Evolutionary conservation across 2,329 filamentous ascomycete genomes (phyloP).

Genomic region (Elsinoe arachidis): DNA sequence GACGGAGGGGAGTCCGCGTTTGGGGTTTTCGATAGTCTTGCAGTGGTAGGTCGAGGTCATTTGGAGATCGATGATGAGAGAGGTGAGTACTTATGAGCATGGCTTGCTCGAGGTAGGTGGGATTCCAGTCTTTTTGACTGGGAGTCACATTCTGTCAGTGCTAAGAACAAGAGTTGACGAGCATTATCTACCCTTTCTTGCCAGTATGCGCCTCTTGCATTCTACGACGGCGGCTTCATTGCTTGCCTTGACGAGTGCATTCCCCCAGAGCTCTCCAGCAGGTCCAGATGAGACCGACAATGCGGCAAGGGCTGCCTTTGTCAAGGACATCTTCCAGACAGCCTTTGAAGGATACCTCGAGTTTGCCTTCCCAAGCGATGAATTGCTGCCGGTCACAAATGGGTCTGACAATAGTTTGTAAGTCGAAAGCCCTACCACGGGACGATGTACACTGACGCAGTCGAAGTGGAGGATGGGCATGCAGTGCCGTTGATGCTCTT

Average conservation of each 20-base stretch:
- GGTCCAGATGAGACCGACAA: background rate
- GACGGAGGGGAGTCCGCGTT: background rate
- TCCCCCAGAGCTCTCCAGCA: background rate
- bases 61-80: background rate
- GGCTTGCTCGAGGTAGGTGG: background rate
- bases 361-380: slow-evolving; percentile 70
- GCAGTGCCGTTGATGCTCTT: slow-evolving; percentile 71
- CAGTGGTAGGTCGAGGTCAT: background rate
- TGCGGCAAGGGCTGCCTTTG: slow-evolving; percentile 42
- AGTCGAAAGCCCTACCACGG: background rate
- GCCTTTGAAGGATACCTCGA: slow-evolving; percentile 54
- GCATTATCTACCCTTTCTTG: background rate
- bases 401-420: slow-evolving; percentile 47
- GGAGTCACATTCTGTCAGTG: too few relatives aligned
- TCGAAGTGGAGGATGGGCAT: slow-evolving; percentile 71
- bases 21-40: background rate
- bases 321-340: slow-evolving; percentile 60
- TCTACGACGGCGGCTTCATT: background rate
- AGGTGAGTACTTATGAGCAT: background rate
- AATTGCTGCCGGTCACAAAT: slow-evolving; percentile 61
- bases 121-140: background rate
- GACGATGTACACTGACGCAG: slow-evolving; percentile 5
- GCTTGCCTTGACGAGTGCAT: background rate
- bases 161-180: background rate
- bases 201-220: background rate